Evolutionary conservation across 2,329 filamentous ascomycete genomes (phyloP).

Genomic region (Graphilbum fragrans): DNA sequence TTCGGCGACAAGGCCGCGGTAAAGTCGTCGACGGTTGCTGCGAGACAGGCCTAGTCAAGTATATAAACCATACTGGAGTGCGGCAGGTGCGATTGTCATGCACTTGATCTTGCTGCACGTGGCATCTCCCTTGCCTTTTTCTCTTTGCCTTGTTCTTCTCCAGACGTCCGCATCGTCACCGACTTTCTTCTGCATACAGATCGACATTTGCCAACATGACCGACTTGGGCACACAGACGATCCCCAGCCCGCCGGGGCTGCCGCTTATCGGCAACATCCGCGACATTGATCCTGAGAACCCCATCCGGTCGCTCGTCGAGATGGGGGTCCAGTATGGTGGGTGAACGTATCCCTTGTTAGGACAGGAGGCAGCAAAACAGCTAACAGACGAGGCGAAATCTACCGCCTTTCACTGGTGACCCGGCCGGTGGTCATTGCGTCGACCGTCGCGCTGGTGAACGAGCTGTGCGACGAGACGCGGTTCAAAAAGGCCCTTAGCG

Average conservation of each 20-base stretch:
- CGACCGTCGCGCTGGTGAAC: slow-evolving; percentile 31
- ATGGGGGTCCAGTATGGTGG: slow-evolving; percentile 55
- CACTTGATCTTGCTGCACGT: not conserved
- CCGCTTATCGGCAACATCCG: slow-evolving; percentile 54
- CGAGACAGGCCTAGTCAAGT: no score
- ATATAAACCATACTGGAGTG: no score
- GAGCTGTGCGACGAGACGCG: slow-evolving; percentile 54
- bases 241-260: slow-evolving; percentile 51
- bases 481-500: slow-evolving; percentile 47
- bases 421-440: no score
- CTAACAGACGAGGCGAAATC: no score
- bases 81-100: not conserved
- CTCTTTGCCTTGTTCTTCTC: not conserved
- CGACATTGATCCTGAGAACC: slow-evolving; percentile 48
- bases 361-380: no score
- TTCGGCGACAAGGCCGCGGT: no score
- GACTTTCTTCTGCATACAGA: not conserved
- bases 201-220: not conserved
- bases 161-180: not conserved
- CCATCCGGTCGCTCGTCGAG: slow-evolving; percentile 39
- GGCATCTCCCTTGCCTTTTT: not conserved
- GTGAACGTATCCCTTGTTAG: no score
- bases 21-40: no score
- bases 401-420: no score
- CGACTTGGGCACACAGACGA: slow-evolving; percentile 14